Percentiles rank a stretch among this genome's conserved stretches.
These are phyloP conservation scores for Podosphaera aphanis DNA, from an alignment of 2,329 filamentous ascomycete species.

Conservation along the genomic window DNA sequence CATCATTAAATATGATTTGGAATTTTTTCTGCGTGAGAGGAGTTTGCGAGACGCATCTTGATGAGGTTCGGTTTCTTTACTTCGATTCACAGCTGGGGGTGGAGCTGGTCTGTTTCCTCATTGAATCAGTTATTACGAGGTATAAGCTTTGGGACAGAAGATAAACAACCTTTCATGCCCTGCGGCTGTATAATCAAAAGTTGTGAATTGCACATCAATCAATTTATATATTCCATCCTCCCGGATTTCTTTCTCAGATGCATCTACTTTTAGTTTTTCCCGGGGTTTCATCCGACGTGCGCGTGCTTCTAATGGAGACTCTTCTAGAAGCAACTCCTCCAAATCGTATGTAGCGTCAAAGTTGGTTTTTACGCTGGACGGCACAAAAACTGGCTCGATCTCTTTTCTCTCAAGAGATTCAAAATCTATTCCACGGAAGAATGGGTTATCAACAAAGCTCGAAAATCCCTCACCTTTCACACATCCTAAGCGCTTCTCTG, in stretches of 20 bases:
- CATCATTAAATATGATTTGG: not conserved
- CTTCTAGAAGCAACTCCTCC: constrained; percentile 78
- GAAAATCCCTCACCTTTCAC: constrained; percentile 37
- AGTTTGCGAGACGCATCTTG: not conserved
- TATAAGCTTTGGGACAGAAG: not conserved
- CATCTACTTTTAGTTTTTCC: constrained; percentile 77
- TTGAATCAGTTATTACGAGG: not conserved
- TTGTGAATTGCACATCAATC: constrained; percentile 83
- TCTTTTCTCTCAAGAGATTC: constrained; percentile 63
- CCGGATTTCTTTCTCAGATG: constrained; percentile 79
- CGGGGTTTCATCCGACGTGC: constrained; percentile 83
- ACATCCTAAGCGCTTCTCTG: constrained; percentile 59
- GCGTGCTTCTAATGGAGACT: constrained; percentile 80
- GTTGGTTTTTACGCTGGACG: constrained; percentile 93
- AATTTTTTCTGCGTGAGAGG: not conserved
- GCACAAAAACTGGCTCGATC: constrained; percentile 74
- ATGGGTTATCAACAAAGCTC: constrained; percentile 67
- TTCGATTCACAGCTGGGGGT: not conserved
- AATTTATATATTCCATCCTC: constrained; percentile 84
- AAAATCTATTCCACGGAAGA: constrained; percentile 75
- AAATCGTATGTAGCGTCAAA: constrained; percentile 97
- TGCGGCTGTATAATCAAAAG: constrained; percentile 80
- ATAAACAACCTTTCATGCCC: constrained; percentile 48
- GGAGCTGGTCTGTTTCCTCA: not conserved
- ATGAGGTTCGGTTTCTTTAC: not conserved